Conservation (phyloP, 2,329 filamentous ascomycete species). For the Aciculosporium take region DNA sequence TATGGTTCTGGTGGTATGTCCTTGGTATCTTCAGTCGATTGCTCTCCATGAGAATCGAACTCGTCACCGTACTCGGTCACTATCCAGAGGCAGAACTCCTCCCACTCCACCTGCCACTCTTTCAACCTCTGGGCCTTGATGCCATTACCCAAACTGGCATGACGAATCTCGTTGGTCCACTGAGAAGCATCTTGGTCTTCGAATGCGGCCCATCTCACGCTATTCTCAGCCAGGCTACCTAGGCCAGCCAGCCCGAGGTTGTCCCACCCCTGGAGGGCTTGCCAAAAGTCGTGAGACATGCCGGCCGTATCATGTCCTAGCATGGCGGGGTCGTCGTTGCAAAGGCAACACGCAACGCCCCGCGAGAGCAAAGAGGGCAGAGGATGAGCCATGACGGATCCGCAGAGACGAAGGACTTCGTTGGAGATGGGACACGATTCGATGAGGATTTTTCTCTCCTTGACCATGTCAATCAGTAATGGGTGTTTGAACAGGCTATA, state of each 20-base stretch:
- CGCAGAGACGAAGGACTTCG: constrained; percentile 68
- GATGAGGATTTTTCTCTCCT: constrained; percentile 73
- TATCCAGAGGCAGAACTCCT: constrained; percentile 83
- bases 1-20: not conserved
- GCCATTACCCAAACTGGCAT: constrained; percentile 57
- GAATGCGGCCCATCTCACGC: constrained; percentile 76
- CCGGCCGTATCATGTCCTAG: constrained; percentile 70
- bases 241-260: constrained; percentile 80
- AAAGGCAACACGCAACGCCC: constrained; percentile 70
- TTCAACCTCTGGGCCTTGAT: constrained; percentile 58
- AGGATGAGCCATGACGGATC: constrained; percentile 63
- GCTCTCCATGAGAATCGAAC: constrained; percentile 28
- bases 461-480: constrained; percentile 73
- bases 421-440: constrained; percentile 89
- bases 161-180: constrained; percentile 60
- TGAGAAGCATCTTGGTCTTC: constrained; percentile 60
- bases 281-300: constrained; percentile 85
- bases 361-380: constrained; percentile 72
- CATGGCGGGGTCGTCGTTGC: constrained; percentile 84
- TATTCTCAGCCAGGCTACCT: constrained; percentile 81
- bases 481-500: constrained; percentile 88
- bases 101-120: constrained; percentile 72
- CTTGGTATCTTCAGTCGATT: not conserved
- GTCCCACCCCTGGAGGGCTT: constrained; percentile 79
- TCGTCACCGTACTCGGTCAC: constrained; percentile 61